Conservation (phyloP, 495 filamentous ascomycete genomes). For the Neurospora sp. region DNA sequence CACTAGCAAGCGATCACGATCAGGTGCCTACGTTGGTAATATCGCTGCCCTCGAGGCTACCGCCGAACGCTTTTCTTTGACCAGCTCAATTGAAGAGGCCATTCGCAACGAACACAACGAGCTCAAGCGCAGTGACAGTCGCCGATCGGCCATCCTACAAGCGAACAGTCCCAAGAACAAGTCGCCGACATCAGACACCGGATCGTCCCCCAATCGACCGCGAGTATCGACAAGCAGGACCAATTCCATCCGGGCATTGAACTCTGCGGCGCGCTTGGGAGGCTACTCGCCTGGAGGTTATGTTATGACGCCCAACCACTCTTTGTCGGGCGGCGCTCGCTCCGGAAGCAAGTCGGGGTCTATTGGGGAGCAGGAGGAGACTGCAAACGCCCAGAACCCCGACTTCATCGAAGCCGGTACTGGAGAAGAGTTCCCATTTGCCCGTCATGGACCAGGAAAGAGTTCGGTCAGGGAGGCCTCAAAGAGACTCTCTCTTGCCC, state of each 20-base stretch:
- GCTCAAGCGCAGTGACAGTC: constrained; percentile 59
- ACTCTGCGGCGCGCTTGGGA: constrained; percentile 53
- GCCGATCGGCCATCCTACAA: constrained; percentile 43
- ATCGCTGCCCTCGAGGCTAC: constrained; percentile 74
- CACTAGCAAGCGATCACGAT: constrained; percentile 57
- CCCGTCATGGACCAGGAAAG: constrained; percentile 38
- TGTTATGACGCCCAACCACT: constrained; percentile 55
- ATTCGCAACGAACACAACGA: constrained; percentile 71
- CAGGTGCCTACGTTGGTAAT: constrained; percentile 65
- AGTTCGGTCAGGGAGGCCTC: constrained; percentile 34
- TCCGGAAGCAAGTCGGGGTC: constrained; percentile 44
- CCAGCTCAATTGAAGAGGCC: constrained; percentile 70
- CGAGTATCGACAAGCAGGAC: constrained; percentile 34
- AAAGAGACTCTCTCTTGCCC: constrained; percentile 32
- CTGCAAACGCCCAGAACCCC: background rate
- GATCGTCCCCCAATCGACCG: constrained; percentile 14
- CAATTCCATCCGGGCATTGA: constrained; percentile 60
- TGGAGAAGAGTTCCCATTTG: constrained; percentile 24
- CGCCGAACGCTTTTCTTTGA: constrained; percentile 70
- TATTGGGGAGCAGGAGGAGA: constrained; percentile 9
- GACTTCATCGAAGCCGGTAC: constrained; percentile 13
- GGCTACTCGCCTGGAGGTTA: constrained; percentile 64
- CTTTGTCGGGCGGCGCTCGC: constrained; percentile 46
- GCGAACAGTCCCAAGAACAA: constrained; percentile 24
- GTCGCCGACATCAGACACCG: constrained; percentile 21